Percentiles rank a stretch among this genome's conserved stretches.
phyloP scores from a whole-genome alignment of 176 grass and related monocot species.

The Zea mays region Zm-B73-REFERENCE-NAM-5.0 NC_050096.1:30517001-30517500 shows the following conservation, averaged over 20 bases:
- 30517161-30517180: slow-evolving; percentile 26
- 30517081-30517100: not conserved
- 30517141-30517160: slow-evolving; percentile 35
- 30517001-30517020: not conserved
- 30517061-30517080: too few species aligned
- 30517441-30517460: not conserved
- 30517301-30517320: not conserved
- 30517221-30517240: slow-evolving; percentile 1
- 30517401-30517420: not conserved
- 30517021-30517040: not conserved
- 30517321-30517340: not conserved
- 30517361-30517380: not conserved
- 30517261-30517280: not conserved
- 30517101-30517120: slow-evolving; percentile 12
- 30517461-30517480: not conserved
- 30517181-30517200: slow-evolving; percentile 21
- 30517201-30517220: not conserved
- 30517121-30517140: slow-evolving; percentile 10
- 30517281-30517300: slow-evolving; percentile 24
- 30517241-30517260: not conserved
- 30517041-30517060: not conserved
- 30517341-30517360: not conserved
- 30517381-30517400: not conserved
- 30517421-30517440: not conserved
- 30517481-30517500: slow-evolving; percentile 91